phyloP scores from a whole-genome alignment of 2,329 filamentous ascomycete genomes.

The Hypoxylon sp. region DNA sequence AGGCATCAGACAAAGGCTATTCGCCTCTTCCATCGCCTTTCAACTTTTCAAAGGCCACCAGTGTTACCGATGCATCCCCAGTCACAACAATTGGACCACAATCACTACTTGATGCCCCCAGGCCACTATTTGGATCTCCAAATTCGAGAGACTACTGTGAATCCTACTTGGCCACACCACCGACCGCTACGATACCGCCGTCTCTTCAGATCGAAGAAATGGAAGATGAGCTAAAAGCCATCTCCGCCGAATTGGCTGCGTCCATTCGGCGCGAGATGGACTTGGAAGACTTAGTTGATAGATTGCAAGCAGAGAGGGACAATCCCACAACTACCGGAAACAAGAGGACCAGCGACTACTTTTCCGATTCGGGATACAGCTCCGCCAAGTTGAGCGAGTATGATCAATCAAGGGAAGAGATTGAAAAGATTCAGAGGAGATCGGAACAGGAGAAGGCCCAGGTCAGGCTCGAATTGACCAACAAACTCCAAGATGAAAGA shows the following conservation, averaged over 20 bases:
- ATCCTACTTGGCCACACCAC: conserved; percentile 61
- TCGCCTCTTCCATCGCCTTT: conserved; percentile 62
- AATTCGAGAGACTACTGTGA: conserved; percentile 60
- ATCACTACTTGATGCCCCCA: conserved; percentile 50
- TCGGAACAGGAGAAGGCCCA: conserved; percentile 92
- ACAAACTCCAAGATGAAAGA: conserved; percentile 88
- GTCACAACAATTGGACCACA: conserved; percentile 50
- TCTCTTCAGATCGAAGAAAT: conserved; percentile 78
- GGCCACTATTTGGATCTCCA: conserved; percentile 53
- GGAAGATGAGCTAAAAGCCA: conserved; percentile 92
- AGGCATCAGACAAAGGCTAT: conserved; percentile 58
- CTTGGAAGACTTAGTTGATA: conserved; percentile 90
- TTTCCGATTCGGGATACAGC: conserved; percentile 93
- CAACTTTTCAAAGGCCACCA: conserved; percentile 52
- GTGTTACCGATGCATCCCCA: conserved; percentile 54
- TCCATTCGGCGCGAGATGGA: conserved; percentile 97
- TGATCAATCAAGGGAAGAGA: conserved; percentile 71
- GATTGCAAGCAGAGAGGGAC: conserved; percentile 79
- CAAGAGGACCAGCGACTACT: conserved; percentile 94
- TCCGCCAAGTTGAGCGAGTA: conserved; percentile 79
- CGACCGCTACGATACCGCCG: conserved; percentile 51
- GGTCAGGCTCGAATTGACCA: conserved; percentile 83
- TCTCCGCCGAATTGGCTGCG: conserved; percentile 89
- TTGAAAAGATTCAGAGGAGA: conserved; percentile 82
- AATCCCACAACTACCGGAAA: conserved; percentile 62